Evolutionary conservation across 2,329 filamentous ascomycete species (phyloP), one percentile per base, ranked within the genome.

Genomic region (Colletotrichum nymphaeae): DNA sequence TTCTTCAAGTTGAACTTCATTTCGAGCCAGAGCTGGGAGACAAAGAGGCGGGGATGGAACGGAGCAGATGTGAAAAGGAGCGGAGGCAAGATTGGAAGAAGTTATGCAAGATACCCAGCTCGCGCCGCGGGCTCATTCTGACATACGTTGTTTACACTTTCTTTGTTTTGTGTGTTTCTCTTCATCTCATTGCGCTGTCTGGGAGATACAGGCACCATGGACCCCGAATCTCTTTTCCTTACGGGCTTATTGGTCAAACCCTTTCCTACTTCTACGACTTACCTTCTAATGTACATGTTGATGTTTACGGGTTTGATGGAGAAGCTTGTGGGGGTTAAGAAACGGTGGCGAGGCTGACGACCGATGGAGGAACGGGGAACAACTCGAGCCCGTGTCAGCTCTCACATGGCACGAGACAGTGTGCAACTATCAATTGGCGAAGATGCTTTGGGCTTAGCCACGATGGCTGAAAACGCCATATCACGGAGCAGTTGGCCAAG

Each of bases 81-180:
- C 56, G 58, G 72, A 63, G 63, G 72, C 67, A 67, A 63, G 67
- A 70, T 62, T 73, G 53, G 75, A 75, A 73, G 76, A 77, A 77
- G 75, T 73, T 76, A 77, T 77, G 78, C 80, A 81, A 83, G 81
- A 84, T 84, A 84, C 82, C 82, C 82, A 83, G 81, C 80, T 82
- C 79, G 77, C 78, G 78, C 76, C 74, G 76, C 79, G 80, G 80
- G 79, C 80, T 81, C 80, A 80, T 80, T 80, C 79, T 79, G 78
- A 79, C 78, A 77, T 77, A 79, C 78, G 74, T 80, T 75, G 74
- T 67, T 72, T 75, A 74, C 66, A 69, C 72, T 73, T 73, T 73
- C 63, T 68, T 69, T 75, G 46, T 69, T 65, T 65, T 37, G 63
- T 75, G 63, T 65, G 46, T 58, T 74, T 72, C 55, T 28, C 35